A percentile compares a stretch with the other conserved stretches of the same genome.
Conservation (phyloP, 768 basidiomycete genomes). For the Mycena indigotica region DNA sequence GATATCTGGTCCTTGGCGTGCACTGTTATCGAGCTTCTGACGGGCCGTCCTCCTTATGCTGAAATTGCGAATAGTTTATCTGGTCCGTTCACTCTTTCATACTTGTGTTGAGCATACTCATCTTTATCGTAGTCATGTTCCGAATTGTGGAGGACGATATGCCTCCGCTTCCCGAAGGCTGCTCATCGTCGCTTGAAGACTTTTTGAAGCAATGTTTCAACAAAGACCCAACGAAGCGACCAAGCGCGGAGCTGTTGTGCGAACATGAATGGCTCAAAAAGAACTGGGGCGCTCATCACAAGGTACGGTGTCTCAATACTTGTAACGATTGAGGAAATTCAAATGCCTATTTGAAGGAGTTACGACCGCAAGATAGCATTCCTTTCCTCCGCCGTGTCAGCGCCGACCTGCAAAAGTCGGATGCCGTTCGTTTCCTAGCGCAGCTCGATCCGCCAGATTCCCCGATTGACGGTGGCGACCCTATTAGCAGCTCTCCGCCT, state of each 20-base stretch:
- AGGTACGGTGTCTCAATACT: conserved; percentile 50
- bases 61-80: conserved; percentile 91
- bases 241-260: conserved; percentile 80
- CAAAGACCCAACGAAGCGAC: conserved; percentile 84
- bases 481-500: conserved; percentile 38
- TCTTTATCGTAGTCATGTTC: conserved; percentile 76
- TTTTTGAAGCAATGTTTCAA: conserved; percentile 89
- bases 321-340: neutral
- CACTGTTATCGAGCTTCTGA: conserved; percentile 91
- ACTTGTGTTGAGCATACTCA: conserved; percentile 13
- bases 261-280: conserved; percentile 90
- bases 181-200: conserved; percentile 73
- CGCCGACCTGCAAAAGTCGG: conserved; percentile 77
- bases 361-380: conserved; percentile 91
- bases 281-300: conserved; percentile 69
- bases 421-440: conserved; percentile 56
- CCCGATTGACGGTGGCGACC: conserved; percentile 45
- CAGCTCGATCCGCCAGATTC: conserved; percentile 48
- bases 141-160: conserved; percentile 92
- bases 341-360: conserved; percentile 54
- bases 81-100: conserved; percentile 48
- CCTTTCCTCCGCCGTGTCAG: conserved; percentile 94
- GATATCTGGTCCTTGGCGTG: conserved; percentile 97
- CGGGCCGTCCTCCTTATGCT: conserved; percentile 88
- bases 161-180: conserved; percentile 82